Conservation (phyloP, 805 yeast species). For the Candida ipomoeae region DNA sequence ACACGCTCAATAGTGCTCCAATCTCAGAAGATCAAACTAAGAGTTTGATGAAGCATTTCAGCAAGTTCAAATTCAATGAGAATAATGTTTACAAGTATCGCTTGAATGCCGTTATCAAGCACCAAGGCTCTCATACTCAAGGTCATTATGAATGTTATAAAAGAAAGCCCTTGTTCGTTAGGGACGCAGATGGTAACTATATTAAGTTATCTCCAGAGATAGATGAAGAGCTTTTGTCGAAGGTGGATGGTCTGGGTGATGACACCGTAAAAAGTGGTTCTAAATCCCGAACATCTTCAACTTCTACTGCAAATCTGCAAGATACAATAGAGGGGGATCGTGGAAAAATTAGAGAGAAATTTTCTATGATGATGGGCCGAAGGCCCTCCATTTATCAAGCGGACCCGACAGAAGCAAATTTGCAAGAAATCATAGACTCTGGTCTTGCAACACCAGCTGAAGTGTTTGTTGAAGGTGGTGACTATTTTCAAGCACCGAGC, state of each 20-base stretch:
- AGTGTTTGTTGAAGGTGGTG: conserved; percentile 29
- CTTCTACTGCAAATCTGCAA: conserved; percentile 16
- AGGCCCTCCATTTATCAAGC: conserved; percentile 39
- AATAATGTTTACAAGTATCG: conserved; percentile 47
- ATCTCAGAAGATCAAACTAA: conserved; percentile 36
- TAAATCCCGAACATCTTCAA: conserved; percentile 6
- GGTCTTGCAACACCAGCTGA: conserved; percentile 43
- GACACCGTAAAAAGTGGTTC: neutral
- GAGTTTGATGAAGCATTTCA: conserved; percentile 33
- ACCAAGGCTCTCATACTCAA: conserved; percentile 79
- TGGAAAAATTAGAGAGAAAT: conserved; percentile 30
- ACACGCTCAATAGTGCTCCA: conserved; percentile 34
- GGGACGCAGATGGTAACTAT: conserved; percentile 38
- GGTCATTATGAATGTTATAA: conserved; percentile 92
- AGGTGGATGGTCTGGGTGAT: conserved; percentile 2
- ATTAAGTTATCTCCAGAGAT: conserved; percentile 41
- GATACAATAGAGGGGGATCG: conserved; percentile 16
- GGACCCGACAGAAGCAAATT: conserved; percentile 30
- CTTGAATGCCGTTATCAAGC: conserved; percentile 72
- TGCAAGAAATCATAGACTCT: conserved; percentile 37
- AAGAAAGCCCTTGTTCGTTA: conserved; percentile 62
- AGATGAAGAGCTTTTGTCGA: conserved; percentile 17
- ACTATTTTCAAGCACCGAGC: conserved; percentile 24
- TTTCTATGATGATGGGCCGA: conserved; percentile 40
- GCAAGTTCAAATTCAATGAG: conserved; percentile 36